Conservation (phyloP, 495 filamentous ascomycete genomes). For the Aspergillus kassunensis region DNA sequence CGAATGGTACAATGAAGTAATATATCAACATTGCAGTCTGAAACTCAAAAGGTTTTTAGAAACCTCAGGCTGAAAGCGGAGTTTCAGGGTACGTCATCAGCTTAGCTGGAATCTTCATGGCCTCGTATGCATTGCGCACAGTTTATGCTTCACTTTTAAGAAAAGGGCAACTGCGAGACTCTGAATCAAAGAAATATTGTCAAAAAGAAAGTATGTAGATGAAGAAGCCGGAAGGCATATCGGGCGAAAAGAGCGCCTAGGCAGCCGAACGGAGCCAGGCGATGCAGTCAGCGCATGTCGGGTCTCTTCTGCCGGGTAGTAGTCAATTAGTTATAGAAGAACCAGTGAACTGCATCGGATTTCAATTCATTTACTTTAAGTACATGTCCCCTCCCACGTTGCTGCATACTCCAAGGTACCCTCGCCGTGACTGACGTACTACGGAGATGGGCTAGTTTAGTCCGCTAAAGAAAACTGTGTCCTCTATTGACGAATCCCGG, state of each 20-base stretch:
- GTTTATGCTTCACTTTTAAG: too few relatives aligned
- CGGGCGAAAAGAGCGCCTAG: too few relatives aligned
- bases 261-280: not conserved
- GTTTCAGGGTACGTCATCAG: not conserved
- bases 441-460: not conserved
- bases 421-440: not conserved
- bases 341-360: slow-evolving; percentile 4
- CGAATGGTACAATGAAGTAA: too few relatives aligned
- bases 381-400: not conserved
- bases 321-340: not conserved
- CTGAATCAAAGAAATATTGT: too few relatives aligned
- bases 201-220: too few relatives aligned
- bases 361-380: not conserved
- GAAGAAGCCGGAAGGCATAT: too few relatives aligned
- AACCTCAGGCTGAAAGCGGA: not conserved
- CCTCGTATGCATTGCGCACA: too few relatives aligned
- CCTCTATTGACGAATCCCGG: slow-evolving; percentile 4
- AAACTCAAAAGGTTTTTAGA: too few relatives aligned
- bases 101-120: not conserved
- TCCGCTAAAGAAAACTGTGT: slow-evolving; percentile 13
- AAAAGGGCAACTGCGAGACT: too few relatives aligned
- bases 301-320: slow-evolving; percentile 9
- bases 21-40: too few relatives aligned
- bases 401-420: not conserved
- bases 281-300: slow-evolving; percentile 18